Evolutionary conservation across 495 filamentous ascomycete species (phyloP), one percentile per base, ranked within the genome.

Genomic region (Clohesyomyces aquaticus): DNA sequence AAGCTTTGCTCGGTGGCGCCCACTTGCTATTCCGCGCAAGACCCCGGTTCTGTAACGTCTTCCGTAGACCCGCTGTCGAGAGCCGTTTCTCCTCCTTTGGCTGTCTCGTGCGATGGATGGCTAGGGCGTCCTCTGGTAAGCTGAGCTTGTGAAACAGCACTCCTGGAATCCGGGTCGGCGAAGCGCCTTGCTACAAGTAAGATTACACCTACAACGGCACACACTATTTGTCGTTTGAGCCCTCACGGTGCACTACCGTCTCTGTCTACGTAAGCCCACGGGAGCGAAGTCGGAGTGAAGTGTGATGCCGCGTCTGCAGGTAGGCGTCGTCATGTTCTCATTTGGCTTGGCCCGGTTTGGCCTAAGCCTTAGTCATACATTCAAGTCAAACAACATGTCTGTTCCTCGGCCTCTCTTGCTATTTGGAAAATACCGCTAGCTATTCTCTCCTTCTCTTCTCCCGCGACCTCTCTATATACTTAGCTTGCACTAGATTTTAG

Each of bases 321-420:
- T 38, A 6, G 52, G 46, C 46, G 25, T 49, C 56, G 43, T 59
- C 56, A 38, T 59, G 42, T 27, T 47, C 55, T 41, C 26, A 3
- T 41, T 46, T 29, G 42, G 14, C 18, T 48, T 26, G 19, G 26
- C 26, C 14, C 23, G 45, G 43, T 26, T 9, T 3, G 19, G 26
- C 21, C 42, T 32, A 28, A 26, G 23, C 43, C 21, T 28, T 19
- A 41, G 57, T 23, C 42, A 6, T 22, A 23, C 41, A 19, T 42
- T 47, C 47, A 19, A 3, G 27, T 63, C 51, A 63, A 50, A 63
- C n/a, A 32, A 63, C 60, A 63, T 63, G 60, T 55, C 60, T 63
- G 55, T n/a, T 19, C 23, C 21, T 22, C 45, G 1, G 60, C 50
- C 42, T 55, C 60, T 4, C 32, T 14, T 14, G 6, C 14, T 14